These are phyloP conservation scores for Neonectria magnoliae DNA, from an alignment of 2,329 filamentous ascomycete genomes.

Conservation along the genomic window DNA sequence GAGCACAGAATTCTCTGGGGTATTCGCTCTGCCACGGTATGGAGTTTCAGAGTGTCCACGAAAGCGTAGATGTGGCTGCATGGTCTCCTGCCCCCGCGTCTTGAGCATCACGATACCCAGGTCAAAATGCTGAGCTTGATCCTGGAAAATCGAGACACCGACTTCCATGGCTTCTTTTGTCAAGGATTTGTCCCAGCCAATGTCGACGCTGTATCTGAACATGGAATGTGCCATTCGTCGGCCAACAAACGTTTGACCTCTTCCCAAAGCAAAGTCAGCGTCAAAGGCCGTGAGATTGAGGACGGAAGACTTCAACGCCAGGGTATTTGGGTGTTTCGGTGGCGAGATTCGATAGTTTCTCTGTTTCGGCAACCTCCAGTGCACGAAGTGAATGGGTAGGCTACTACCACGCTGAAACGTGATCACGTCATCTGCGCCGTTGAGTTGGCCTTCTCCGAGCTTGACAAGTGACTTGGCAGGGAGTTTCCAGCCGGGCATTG, in stretches of 20 bases:
- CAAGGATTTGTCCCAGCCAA: slow-evolving; percentile 52
- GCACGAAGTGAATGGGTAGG: slow-evolving; percentile 15
- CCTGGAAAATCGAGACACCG: slow-evolving; percentile 63
- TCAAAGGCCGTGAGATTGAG: slow-evolving; percentile 62
- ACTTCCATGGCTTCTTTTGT: slow-evolving; percentile 56
- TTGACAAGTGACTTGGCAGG: slow-evolving; percentile 2
- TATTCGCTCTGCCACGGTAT: slow-evolving; percentile 3
- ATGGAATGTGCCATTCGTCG: slow-evolving; percentile 65
- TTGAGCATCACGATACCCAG: slow-evolving; percentile 53
- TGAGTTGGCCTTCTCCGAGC: slow-evolving; percentile 14
- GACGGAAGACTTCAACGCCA: slow-evolving; percentile 59
- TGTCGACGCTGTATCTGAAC: slow-evolving; percentile 60
- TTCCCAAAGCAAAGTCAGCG: slow-evolving; percentile 19
- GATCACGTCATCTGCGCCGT: slow-evolving; percentile 2
- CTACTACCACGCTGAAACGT: slow-evolving; percentile 4
- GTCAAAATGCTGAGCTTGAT: slow-evolving; percentile 63
- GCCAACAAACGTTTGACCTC: slow-evolving; percentile 57
- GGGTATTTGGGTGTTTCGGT: slow-evolving; percentile 51
- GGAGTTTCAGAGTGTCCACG: slow-evolving; percentile 20
- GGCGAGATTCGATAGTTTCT: slow-evolving; percentile 56
- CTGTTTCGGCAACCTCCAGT: slow-evolving; percentile 13
- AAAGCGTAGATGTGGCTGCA: slow-evolving; percentile 18
- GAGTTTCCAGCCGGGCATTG: slow-evolving; percentile 47
- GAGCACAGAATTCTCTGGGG: neutral
- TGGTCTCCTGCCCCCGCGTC: neutral